Evolutionary conservation across 345 rosid genomes (phyloP), one percentile per base, ranked within the genome.

Genomic region (Linum tenue): DNA sequence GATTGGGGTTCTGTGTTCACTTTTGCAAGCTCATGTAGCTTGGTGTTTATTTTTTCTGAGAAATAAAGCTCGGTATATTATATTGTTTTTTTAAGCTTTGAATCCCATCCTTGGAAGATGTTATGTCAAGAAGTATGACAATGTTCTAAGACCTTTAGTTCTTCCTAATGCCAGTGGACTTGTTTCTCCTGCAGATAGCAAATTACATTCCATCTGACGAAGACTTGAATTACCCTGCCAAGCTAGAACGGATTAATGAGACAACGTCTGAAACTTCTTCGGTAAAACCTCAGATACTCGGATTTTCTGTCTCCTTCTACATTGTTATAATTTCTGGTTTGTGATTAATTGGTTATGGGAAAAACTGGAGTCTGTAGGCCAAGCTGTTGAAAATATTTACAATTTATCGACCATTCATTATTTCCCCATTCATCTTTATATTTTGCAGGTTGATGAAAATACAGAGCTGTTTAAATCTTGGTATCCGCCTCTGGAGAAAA

Each of bases 401-500:
- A 60, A 42, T 17, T 11, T 58, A 10, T n/a, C 64, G 17, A 36
- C 35, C 14, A 2, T 3, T 48, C 53, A 43, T 10, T 9, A 9
- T 48, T 48, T 9, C 53, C 2, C 1, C 14, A 55, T 37, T 35
- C 31, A 36, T 62, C 53, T 67, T 39, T 44, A 70, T 41, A 39
- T 68, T 63, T 64, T 59, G 70, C 86, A 90, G 97, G 84, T 76
- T 70, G 84, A 77, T 64, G 96, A 75, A 76, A 83, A 77, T 66
- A 63, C 85, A 22, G 84, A 83, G 78, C 81, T 78, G 64, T 85
- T 80, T 77, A 88, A 82, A 75, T 81, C 90, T 78, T 90, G 96
- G 99, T 94, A 90, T 72, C 96, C 99, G 48, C 90, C 99, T 40
- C 65, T 94, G 72, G 99, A 94, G 85, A 90, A 84, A 77, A 90